Conservation (phyloP, 2,329 filamentous ascomycete species). For the Ilyonectria robusta region DNA sequence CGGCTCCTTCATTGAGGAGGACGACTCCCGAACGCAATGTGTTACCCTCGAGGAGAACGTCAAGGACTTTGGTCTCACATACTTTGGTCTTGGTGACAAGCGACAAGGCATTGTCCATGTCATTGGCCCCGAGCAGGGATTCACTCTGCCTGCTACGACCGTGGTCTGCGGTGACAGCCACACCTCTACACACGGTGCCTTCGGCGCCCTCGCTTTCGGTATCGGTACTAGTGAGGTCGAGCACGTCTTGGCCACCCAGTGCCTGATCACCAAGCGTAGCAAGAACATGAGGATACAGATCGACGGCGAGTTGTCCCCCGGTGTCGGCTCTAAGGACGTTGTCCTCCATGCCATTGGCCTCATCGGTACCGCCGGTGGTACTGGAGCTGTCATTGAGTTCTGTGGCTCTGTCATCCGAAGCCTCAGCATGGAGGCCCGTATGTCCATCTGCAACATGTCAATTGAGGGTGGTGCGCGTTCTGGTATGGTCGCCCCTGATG, state of each 20-base stretch:
- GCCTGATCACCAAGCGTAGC: slow-evolving; percentile 91
- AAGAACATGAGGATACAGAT: slow-evolving; percentile 99
- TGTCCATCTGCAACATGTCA: slow-evolving; percentile 99
- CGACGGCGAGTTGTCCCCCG: slow-evolving; percentile 88
- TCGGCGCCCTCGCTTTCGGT: slow-evolving; percentile 93
- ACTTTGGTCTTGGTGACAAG: slow-evolving; percentile 96
- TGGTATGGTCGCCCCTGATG: slow-evolving; percentile 96
- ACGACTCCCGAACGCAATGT: slow-evolving; percentile 93
- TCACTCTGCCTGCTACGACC: slow-evolving; percentile 96
- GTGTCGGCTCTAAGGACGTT: slow-evolving; percentile 96
- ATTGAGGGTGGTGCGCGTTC: slow-evolving; percentile 96
- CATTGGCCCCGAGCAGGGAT: slow-evolving; percentile 98
- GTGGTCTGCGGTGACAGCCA: slow-evolving; percentile 98
- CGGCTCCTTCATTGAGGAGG: slow-evolving; percentile 93
- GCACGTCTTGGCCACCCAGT: slow-evolving; percentile 97
- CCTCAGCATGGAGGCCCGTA: slow-evolving; percentile 95
- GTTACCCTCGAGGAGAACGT: slow-evolving; percentile 98
- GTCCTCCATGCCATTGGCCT: slow-evolving; percentile 92
- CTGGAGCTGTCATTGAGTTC: slow-evolving; percentile 95
- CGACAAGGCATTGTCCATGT: slow-evolving; percentile 98
- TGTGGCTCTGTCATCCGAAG: slow-evolving; percentile 92
- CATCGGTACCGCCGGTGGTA: slow-evolving; percentile 96
- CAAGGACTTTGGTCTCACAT: slow-evolving; percentile 95
- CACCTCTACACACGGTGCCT: slow-evolving; percentile 97
- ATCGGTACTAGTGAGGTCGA: slow-evolving; percentile 99